These are phyloP conservation scores for Boletus vinaceobasis DNA, from an alignment of 768 basidiomycete species.

Conservation along the genomic window DNA sequence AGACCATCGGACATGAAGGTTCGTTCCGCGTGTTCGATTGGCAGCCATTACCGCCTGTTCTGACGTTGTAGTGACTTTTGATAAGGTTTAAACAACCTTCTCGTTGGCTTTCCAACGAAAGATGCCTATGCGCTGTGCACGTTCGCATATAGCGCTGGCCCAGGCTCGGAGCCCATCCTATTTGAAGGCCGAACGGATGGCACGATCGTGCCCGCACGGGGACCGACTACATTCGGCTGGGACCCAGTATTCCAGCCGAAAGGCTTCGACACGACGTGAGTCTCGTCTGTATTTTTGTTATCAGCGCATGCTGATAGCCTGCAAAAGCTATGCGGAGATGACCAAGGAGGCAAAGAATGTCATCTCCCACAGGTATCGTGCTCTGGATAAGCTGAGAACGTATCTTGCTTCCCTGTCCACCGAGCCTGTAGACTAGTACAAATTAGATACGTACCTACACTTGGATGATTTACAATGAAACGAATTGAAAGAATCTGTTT, in stretches of 20 bases:
- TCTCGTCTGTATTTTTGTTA: slow-evolving; percentile 4
- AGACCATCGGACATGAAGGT: slow-evolving; percentile 82
- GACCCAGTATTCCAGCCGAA: slow-evolving; percentile 82
- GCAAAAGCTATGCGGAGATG: slow-evolving; percentile 65
- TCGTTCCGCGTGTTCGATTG: slow-evolving; percentile 11
- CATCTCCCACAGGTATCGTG: slow-evolving; percentile 64
- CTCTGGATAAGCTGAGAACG: slow-evolving; percentile 52
- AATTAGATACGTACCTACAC: background rate
- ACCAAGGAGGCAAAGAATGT: slow-evolving; percentile 55
- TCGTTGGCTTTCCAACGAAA: slow-evolving; percentile 71
- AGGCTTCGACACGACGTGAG: slow-evolving; percentile 73
- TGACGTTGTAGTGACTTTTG: background rate
- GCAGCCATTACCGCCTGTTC: background rate
- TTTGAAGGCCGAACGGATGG: slow-evolving; percentile 90
- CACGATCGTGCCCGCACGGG: slow-evolving; percentile 82
- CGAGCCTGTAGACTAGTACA: background rate
- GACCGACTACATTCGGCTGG: slow-evolving; percentile 83
- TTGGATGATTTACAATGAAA: background rate
- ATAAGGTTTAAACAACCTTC: slow-evolving; percentile 74
- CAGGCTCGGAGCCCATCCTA: slow-evolving; percentile 71
- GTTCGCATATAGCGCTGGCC: slow-evolving; percentile 89
- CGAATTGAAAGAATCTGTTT: background rate
- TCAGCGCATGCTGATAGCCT: background rate
- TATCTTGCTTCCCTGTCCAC: slow-evolving; percentile 31
- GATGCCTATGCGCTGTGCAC: slow-evolving; percentile 91